Base-by-base conservation (phyloP, 148 eudicot genomes). In the Cornus kousa region DNA sequence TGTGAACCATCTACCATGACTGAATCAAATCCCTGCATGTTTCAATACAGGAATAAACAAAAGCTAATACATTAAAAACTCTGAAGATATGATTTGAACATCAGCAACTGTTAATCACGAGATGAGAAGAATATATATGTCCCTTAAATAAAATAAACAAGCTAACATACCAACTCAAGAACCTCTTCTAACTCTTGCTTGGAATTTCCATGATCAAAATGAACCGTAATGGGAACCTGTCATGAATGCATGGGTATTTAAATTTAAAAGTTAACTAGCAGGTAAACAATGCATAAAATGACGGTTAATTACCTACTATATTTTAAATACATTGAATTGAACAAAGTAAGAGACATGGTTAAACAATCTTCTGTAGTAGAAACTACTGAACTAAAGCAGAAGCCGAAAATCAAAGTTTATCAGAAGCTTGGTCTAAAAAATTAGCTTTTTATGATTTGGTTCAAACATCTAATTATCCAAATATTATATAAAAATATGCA, bases 1-100 rank as follows among this genome's bases (percentile, higher is more conserved):
- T 96, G 98, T 71, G 99, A 96, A 78, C 98, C 99, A 80, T 96
- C 99, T 75, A 88, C 97, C 99, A 96, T 96, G 73, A 96, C 83
- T 59, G 99, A 96, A 87, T 96, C 89, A 85, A 94, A 87, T 81
- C 93, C 98, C 99, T 96, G 91, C 4, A 76, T 59, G 20, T 39
- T 28, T 60, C 39, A 10, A 50, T 23, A 40, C 39, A 9, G 35
- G 50, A 55, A 20, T 50, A 55, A 5, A 22, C 53, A 48, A 9
- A 35, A 33, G 5, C 7, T 43, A 50, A 19, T 75, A 75, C 50
- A 65, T 43, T 75, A 66, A 7, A 57, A 17, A 20, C 23, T 62
- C 22, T 62, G 66, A 5, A 43, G 19, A 5, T 57, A 57, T n/a
- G 17, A 62, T 62, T 3, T 62, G 66, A 53, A 16, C 14, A 13